Percentiles rank a stretch among this genome's conserved stretches.
Evolutionary conservation across 805 yeast species (phyloP).

Genomic region (Ogataea siamensis): DNA sequence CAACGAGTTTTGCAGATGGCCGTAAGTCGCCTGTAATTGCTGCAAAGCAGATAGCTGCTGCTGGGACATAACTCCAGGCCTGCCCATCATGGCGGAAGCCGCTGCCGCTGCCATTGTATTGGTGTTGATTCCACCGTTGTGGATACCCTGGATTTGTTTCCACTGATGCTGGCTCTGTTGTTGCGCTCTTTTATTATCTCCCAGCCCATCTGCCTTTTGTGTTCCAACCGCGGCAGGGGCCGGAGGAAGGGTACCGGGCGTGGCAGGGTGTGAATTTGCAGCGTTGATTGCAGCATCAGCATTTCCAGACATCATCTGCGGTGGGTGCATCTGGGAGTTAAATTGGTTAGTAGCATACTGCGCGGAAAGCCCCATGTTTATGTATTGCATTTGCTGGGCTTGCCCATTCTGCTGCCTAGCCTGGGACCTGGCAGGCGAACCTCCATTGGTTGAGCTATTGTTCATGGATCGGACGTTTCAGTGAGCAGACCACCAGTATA

Average conservation of each 20-base stretch:
- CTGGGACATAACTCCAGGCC: slow-evolving; percentile 26
- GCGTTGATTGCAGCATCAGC: slow-evolving; percentile 1
- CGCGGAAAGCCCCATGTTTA: slow-evolving; percentile 11
- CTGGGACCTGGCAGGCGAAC: slow-evolving; percentile 6
- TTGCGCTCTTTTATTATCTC: slow-evolving; percentile 6
- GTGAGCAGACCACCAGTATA: background rate
- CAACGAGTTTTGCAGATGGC: slow-evolving; percentile 27
- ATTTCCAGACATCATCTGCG: slow-evolving; percentile 9
- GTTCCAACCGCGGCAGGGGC: slow-evolving; percentile 11
- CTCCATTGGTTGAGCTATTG: slow-evolving; percentile 8
- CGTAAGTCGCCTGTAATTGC: slow-evolving; percentile 33
- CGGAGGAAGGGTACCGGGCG: slow-evolving; percentile 24
- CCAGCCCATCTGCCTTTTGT: slow-evolving; percentile 1
- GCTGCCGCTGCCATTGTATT: slow-evolving; percentile 28
- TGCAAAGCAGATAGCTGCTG: slow-evolving; percentile 28
- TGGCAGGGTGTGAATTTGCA: slow-evolving; percentile 16
- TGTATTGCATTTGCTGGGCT: slow-evolving; percentile 15
- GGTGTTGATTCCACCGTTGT: slow-evolving; percentile 14
- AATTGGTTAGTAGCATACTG: slow-evolving; percentile 13
- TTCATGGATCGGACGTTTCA: slow-evolving; percentile 4
- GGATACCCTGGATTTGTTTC: slow-evolving; percentile 24
- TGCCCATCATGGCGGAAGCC: slow-evolving; percentile 27
- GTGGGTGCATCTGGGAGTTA: slow-evolving; percentile 14
- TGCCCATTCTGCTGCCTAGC: slow-evolving; percentile 7
- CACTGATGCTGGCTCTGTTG: slow-evolving; percentile 18